Base-by-base conservation (phyloP, 129 eudicot genomes). In the Solidago caesia region DNA sequence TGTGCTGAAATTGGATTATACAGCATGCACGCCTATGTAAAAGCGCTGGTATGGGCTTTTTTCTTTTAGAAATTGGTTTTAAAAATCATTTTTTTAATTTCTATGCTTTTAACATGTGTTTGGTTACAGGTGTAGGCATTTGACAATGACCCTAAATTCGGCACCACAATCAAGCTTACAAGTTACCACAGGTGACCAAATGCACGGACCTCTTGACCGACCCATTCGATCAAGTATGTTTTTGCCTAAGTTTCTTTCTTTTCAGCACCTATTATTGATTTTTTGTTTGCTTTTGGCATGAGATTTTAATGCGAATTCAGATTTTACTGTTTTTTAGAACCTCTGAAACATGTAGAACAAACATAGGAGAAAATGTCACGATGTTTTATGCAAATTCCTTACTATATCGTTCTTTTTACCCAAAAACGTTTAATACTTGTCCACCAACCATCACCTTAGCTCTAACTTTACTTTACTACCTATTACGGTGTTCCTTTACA, bases 201-300 rank as follows among this genome's bases (percentile, higher is more conserved):
- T 71, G 89, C 84, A 89, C 71, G 89, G 82, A 81, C 82, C 96
- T 78, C 80, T 81, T 76, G 90, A 86, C 44, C 85, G 81, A 71
- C 81, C 87, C 44, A 41, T 63, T 67, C 88, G 77, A 85, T 87
- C 92, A 74, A 82, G 98, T 93, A 83, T 70, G 90, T n/a, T 25
- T 56, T 51, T 45, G 29, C 10, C 46, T 7, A 29, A 13, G 5
- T 4, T 46, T 4, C 63, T 10, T 16, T 58, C 4, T 59, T 6
- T 43, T 42, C 6, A 42, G 6, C 44, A 7, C 27, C 76, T 44
- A 43, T 58, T 27, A 59, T 67, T 46, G 33, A 16, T 45, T 65
- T 51, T 53, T 33, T 4, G 55, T 52, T 65, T 75, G 64, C 26
- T 49, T 43, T 33, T 56, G 26, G 29, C 2, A 15, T 48, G 16